These are phyloP conservation scores for Eucalyptus tenuipes DNA, from an alignment of 345 rosid species.

Conservation along the genomic window DNA sequence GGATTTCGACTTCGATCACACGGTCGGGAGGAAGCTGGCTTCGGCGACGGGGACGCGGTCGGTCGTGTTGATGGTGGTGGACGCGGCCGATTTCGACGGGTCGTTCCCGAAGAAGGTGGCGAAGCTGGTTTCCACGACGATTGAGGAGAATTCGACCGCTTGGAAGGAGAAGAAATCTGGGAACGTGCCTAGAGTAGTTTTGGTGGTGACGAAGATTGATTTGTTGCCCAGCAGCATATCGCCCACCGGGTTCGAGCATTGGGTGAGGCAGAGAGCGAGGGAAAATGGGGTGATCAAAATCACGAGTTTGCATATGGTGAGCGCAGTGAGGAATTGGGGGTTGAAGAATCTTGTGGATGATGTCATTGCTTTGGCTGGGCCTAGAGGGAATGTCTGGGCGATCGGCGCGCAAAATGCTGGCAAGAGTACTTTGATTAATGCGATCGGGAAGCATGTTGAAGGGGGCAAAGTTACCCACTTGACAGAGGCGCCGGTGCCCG, in stretches of 20 bases:
- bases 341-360: constrained; percentile 72
- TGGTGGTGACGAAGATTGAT: constrained; percentile 86
- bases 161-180: constrained; percentile 90
- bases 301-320: constrained; percentile 70
- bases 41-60: constrained; percentile 59
- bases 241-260: constrained; percentile 63
- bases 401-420: constrained; percentile 89
- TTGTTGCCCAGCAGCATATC: constrained; percentile 64
- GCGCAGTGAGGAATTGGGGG: constrained; percentile 83
- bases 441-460: constrained; percentile 44
- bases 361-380: constrained; percentile 56
- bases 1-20: constrained; percentile 82
- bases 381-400: constrained; percentile 87
- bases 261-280: constrained; percentile 83
- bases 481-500: constrained; percentile 92
- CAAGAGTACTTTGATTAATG: constrained; percentile 83
- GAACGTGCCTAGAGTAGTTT: constrained; percentile 64
- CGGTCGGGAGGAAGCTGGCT: constrained; percentile 63
- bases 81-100: constrained; percentile 87
- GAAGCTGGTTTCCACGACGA: constrained; percentile 49
- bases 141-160: constrained; percentile 53
- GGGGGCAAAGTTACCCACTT: constrained; percentile 42
- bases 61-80: constrained; percentile 76
- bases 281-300: constrained; percentile 65
- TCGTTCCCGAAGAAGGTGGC: constrained; percentile 80